Percentiles rank a stretch among this genome's conserved stretches.
These are phyloP conservation scores for Gypsophila paniculata DNA, from an alignment of 179 eudicot genomes.

Conservation along the genomic window DNA sequence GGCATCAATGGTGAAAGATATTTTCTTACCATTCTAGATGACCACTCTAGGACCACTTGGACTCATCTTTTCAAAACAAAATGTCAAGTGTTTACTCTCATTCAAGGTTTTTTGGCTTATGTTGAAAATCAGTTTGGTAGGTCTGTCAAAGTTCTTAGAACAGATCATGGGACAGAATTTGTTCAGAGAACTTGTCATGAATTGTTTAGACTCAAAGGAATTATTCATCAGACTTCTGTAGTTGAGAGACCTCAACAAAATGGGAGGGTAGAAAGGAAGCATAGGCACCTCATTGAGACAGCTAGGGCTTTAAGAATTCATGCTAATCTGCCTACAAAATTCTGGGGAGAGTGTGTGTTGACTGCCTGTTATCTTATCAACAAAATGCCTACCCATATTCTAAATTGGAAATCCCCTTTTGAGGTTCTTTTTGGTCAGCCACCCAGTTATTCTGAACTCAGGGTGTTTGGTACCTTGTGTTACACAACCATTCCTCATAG, in stretches of 20 bases:
- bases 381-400: background rate
- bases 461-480: background rate
- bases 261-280: background rate
- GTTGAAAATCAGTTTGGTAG: background rate
- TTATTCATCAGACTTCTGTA: background rate
- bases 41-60: background rate
- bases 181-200: background rate
- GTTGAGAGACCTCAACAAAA: background rate
- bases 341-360: constrained; percentile 1
- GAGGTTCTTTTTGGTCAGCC: background rate
- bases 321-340: background rate
- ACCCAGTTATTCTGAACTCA: background rate
- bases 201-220: background rate
- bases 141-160: background rate
- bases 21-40: background rate
- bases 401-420: background rate
- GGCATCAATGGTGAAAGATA: background rate
- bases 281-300: background rate
- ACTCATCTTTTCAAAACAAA: background rate
- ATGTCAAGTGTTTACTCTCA: background rate
- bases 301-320: background rate
- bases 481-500: background rate
- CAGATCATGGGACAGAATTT: background rate
- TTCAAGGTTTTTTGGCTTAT: background rate
- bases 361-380: background rate